Percentiles rank a stretch among this genome's conserved stretches.
These are phyloP conservation scores for Pascua guehoae DNA, from an alignment of 1,284 basidiomycete species.

Conservation along the genomic window DNA sequence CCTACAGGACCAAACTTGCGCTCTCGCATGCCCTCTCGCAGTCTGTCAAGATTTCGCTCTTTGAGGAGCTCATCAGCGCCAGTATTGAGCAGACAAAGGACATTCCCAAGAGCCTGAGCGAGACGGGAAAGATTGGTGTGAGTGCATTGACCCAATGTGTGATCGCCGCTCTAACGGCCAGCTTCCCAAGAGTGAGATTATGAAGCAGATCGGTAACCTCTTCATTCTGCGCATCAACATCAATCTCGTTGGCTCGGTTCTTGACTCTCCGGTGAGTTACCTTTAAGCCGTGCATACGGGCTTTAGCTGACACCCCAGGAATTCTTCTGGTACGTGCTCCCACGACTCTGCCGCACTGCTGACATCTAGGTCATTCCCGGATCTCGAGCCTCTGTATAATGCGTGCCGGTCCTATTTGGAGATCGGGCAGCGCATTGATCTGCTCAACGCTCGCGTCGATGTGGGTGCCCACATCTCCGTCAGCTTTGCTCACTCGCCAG, in stretches of 20 bases:
- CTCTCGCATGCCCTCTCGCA: slow-evolving; percentile 92
- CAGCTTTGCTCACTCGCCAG: slow-evolving; percentile 46
- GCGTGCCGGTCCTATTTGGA: slow-evolving; percentile 90
- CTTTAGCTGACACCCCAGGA: slow-evolving; percentile 56
- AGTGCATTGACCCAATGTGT: slow-evolving; percentile 9
- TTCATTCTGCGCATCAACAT: slow-evolving; percentile 93
- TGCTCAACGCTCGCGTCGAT: slow-evolving; percentile 91
- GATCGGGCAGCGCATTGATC: slow-evolving; percentile 87
- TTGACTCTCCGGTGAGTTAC: slow-evolving; percentile 68
- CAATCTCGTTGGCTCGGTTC: slow-evolving; percentile 89
- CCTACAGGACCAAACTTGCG: slow-evolving; percentile 82
- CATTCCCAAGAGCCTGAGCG: slow-evolving; percentile 87
- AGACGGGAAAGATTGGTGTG: slow-evolving; percentile 90
- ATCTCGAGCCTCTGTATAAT: slow-evolving; percentile 91
- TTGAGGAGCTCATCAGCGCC: slow-evolving; percentile 85
- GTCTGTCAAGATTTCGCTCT: slow-evolving; percentile 94
- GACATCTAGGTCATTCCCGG: slow-evolving; percentile 60
- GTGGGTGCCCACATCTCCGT: slow-evolving; percentile 4
- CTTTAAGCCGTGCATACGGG: slow-evolving; percentile 7
- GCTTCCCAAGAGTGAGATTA: slow-evolving; percentile 69
- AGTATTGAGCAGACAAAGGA: slow-evolving; percentile 97
- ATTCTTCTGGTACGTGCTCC: slow-evolving; percentile 67
- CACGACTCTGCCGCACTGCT: slow-evolving; percentile 3
- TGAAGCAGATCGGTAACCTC: slow-evolving; percentile 93
- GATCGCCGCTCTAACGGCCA: slow-evolving; percentile 17